Conservation (phyloP, 495 filamentous ascomycete species). For the Penicillium alfredii region DNA sequence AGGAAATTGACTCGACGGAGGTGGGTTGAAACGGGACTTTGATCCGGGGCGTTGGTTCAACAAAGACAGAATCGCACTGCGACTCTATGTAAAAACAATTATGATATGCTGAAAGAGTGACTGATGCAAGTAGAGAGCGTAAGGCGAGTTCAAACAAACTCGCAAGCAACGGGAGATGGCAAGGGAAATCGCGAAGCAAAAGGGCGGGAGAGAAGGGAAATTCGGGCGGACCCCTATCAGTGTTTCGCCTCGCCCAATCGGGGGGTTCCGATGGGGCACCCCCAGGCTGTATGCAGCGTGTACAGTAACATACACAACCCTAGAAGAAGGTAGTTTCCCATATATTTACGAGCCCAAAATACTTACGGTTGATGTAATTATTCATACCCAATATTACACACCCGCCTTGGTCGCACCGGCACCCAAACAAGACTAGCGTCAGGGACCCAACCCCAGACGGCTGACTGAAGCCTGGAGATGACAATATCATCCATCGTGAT, state of each 20-base stretch:
- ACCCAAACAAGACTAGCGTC: constrained; percentile 15
- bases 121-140: constrained; percentile 17
- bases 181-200: constrained; percentile 10
- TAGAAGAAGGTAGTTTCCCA: too few relatives aligned
- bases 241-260: constrained; percentile 15
- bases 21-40: constrained; percentile 7
- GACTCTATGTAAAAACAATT: constrained; percentile 21
- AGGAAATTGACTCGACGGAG: constrained; percentile 7
- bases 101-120: constrained; percentile 22
- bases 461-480: background rate
- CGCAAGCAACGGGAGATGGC: constrained; percentile 22
- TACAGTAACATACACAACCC: too few relatives aligned
- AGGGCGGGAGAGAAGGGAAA: constrained; percentile 11
- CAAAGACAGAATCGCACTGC: constrained; percentile 22
- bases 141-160: constrained; percentile 18
- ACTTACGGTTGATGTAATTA: constrained; percentile 2
- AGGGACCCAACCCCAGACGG: constrained; percentile 13
- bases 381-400: constrained; percentile 3
- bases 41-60: constrained; percentile 11
- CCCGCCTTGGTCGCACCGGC: constrained; percentile 2
- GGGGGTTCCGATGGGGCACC: constrained; percentile 11
- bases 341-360: too few relatives aligned
- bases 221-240: constrained; percentile 3
- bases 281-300: too few relatives aligned
- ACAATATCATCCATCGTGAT: too few relatives aligned